Evolutionary conservation across 768 basidiomycete genomes (phyloP), one percentile per base, ranked within the genome.

Genomic region (Tricholoma hemisulphureum): DNA sequence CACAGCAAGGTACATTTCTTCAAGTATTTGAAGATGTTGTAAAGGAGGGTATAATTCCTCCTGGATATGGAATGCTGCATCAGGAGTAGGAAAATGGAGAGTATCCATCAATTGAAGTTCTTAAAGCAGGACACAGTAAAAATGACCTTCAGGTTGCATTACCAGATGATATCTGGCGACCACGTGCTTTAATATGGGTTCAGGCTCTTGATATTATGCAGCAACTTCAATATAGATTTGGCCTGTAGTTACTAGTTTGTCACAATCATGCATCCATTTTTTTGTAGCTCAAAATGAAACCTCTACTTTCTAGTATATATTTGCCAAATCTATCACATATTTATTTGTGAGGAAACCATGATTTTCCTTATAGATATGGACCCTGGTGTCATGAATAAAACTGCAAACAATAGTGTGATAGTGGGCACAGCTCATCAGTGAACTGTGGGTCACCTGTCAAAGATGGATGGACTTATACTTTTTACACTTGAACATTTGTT

Each of bases 71-170:
- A 6, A 57, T 69, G 9, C 46, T 32, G 3, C 37, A 57, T 11
- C 41, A 31, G 1, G 67, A 70, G 46, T 65, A 64, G 67, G 63
- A 57, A 26, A 11, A 9, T 0, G 58, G 51, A 0, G 18, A 53
- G 13, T 67, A 67, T 23, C 60, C 56, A 0, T 6, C 51, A 20
- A 52, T 45, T 9, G 60, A 65, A 49, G 51, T 56, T 28, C 53
- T 65, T 18, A 39, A 35, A 49, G 32, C 57, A 6, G 58, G 58
- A 14, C 41, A 54, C 14, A 51, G 64, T 14, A 52, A 28, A 53
- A 63, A 60, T 32, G 43, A 54, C 31, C 21, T 51, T 16, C 26
- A 20, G 13, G 9, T 51, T 28, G 49, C 28, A 18, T 20, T 51
- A 29, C 26, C 49, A n/a, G 49, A 51, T 51, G 32, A 29, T 28